Evolutionary conservation across 495 filamentous ascomycete genomes (phyloP), one percentile per base, ranked within the genome.

Genomic region (Neurospora sp.): DNA sequence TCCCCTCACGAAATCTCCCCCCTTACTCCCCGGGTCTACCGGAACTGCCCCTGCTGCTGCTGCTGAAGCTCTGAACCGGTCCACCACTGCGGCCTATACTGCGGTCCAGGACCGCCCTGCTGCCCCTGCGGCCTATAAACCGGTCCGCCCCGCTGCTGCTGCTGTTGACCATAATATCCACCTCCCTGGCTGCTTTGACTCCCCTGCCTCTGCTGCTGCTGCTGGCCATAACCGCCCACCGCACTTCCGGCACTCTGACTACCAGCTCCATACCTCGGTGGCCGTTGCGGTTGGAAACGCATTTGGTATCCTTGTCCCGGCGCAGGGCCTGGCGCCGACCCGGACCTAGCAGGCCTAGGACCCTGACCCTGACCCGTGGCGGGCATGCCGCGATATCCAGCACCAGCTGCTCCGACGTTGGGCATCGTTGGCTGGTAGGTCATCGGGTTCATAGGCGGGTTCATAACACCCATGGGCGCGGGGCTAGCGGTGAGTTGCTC

Each of bases 261-360:
- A 65, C 53, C 53, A 18, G 53, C 53, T 65, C 53, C 53, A 35
- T 65, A 65, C 53, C 53, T 65, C 27, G 53, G 53, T 0, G 53
- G 53, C 12, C 53, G 5, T 9, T 65, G 53, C 5, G 53, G 53
- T 4, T 18, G 14, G 14, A 65, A 65, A 0, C 53, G 12, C 53
- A 65, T 65, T 8, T 65, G 53, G 4, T 65, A 65, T 0, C 53
- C 18, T 8, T 61, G 53, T 35, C 53, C 53, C 2, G 20, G 47
- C 0, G 12, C 53, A 0, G 12, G 6, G 0, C 53, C 53, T 1
- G 53, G 53, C 0, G 53, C 53, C 0, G 27, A 65, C 0, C 53
- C 53, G 0, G 53, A 65, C 0, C 53, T 31, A 3, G 53, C 53
- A 0, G 53, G 12, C 53, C 53, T 14, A 0, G 53, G 53, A 31